These are phyloP conservation scores for Pulveroboletus sp. DNA, from an alignment of 768 basidiomycete species.

Conservation along the genomic window DNA sequence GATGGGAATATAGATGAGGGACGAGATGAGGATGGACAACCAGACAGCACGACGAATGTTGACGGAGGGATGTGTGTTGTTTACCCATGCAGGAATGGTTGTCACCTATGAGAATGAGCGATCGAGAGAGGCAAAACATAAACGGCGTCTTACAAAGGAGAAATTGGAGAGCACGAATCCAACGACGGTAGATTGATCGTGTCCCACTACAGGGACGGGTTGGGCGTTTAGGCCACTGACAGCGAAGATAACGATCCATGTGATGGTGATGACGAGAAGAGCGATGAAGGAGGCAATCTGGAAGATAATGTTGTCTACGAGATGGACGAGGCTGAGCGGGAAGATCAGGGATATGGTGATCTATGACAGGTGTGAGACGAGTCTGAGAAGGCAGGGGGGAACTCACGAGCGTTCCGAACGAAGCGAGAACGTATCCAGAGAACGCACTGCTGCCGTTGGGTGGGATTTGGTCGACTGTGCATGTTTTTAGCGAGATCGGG, in stretches of 20 bases:
- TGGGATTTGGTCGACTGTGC: conserved; percentile 11
- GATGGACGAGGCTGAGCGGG: conserved; percentile 23
- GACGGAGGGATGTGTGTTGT: conserved; percentile 21
- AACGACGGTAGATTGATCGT: conserved; percentile 17
- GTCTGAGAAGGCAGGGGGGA: not conserved
- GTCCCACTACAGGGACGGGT: conserved; percentile 14
- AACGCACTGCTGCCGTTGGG: conserved; percentile 12
- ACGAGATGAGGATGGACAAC: conserved; percentile 21
- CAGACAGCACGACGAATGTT: conserved; percentile 21
- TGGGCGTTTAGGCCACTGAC: conserved; percentile 11
- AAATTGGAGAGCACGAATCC: conserved; percentile 26
- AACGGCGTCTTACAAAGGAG: conserved; percentile 18
- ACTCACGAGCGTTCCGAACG: conserved; percentile 21
- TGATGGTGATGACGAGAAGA: conserved; percentile 17
- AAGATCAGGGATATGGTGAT: conserved; percentile 17
- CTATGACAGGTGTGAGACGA: conserved; percentile 8
- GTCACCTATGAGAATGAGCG: conserved; percentile 10
- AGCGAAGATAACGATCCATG: conserved; percentile 18
- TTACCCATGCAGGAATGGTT: conserved; percentile 26
- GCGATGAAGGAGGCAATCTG: conserved; percentile 21
- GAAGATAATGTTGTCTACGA: conserved; percentile 25
- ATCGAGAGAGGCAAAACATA: not conserved
- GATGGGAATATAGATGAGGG: conserved; percentile 22
- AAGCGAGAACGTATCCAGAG: conserved; percentile 21
- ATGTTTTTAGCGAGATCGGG: conserved; percentile 1